Evolutionary conservation across 345 rosid species (phyloP).

Genomic region (Moricandia moricandioides): DNA sequence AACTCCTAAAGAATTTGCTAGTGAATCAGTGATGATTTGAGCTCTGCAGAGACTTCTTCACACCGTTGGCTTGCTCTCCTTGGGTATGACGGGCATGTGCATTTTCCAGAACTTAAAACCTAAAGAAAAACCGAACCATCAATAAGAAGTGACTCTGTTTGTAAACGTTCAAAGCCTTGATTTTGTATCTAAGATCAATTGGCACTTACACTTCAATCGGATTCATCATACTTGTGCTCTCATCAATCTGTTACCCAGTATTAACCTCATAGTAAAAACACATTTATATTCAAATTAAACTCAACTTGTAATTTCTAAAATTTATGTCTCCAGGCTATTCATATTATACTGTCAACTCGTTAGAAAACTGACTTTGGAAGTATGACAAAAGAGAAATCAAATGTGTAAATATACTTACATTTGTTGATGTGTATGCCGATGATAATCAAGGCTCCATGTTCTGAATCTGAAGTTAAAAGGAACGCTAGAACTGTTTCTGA

Average conservation of each 20-base stretch:
- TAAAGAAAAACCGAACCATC: background rate
- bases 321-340: background rate
- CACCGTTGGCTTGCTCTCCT: constrained; percentile 48
- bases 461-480: background rate
- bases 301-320: background rate
- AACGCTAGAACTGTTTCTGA: background rate
- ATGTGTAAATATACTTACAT: background rate
- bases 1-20: background rate
- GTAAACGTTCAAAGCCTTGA: background rate
- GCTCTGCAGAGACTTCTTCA: constrained; percentile 30
- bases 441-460: background rate
- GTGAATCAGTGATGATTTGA: background rate
- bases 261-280: background rate
- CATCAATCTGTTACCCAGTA: too few species aligned
- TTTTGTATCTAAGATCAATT: background rate
- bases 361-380: background rate
- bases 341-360: background rate
- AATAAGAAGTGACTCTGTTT: background rate
- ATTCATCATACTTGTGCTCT: background rate
- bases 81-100: constrained; percentile 32
- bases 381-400: background rate
- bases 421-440: background rate
- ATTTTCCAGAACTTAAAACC: background rate
- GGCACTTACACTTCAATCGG: background rate
- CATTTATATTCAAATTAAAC: background rate